These are phyloP conservation scores for Globisporangium recalcitrans DNA, from an alignment of 352 stramenopile species.

Conservation along the genomic window DNA sequence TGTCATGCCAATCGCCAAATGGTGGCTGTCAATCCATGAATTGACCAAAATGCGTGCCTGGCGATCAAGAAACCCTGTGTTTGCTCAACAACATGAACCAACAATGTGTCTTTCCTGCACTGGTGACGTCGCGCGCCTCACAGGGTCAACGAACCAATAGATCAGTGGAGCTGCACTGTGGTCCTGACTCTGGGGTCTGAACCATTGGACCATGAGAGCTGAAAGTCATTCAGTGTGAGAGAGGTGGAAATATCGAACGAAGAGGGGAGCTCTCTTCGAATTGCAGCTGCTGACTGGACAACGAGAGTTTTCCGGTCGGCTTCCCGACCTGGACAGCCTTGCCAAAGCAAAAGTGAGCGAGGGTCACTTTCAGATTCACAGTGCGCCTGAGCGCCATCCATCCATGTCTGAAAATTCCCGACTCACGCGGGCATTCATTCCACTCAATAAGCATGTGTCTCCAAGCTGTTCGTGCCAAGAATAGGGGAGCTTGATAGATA, in stretches of 20 bases:
- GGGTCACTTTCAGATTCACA: background rate
- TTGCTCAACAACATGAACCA: too few relatives aligned
- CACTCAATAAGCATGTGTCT: too few relatives aligned
- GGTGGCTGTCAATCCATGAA: background rate
- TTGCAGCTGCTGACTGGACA: background rate
- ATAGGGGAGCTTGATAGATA: background rate
- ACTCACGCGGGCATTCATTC: too few relatives aligned
- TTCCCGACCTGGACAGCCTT: too few relatives aligned
- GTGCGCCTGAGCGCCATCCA: too few relatives aligned
- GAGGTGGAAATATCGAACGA: background rate
- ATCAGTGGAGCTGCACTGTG: background rate
- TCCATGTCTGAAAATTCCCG: too few relatives aligned
- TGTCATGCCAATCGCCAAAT: background rate
- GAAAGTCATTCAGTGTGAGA: background rate
- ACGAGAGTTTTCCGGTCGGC: background rate
- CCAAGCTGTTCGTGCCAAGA: too few relatives aligned
- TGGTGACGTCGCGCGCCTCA: conserved; percentile 8
- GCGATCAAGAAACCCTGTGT: too few relatives aligned
- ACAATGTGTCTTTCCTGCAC: too few relatives aligned
- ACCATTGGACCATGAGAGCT: background rate
- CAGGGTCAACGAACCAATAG: background rate
- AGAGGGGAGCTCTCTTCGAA: background rate
- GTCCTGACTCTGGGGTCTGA: too few relatives aligned
- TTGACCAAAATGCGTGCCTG: background rate
- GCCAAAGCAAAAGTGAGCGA: background rate